These are phyloP conservation scores for Jatropha podagrica DNA, from an alignment of 441 rosid species.

Conservation along the genomic window DNA sequence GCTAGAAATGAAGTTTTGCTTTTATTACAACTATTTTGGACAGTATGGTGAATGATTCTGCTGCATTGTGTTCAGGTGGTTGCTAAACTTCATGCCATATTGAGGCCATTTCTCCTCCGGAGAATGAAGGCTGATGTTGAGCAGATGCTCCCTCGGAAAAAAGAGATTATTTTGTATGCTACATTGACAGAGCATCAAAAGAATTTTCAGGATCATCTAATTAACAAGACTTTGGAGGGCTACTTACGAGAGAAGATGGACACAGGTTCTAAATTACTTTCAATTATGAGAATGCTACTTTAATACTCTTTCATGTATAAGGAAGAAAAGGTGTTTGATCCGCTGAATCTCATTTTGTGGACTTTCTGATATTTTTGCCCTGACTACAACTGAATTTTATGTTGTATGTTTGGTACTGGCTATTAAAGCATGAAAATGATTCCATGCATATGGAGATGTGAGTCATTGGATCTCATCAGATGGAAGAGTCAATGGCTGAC, in stretches of 20 bases:
- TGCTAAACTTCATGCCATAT: slow-evolving; percentile 87
- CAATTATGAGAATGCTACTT: slow-evolving; percentile 9
- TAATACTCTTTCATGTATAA: neutral
- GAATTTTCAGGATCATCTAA: slow-evolving; percentile 85
- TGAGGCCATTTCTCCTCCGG: slow-evolving; percentile 96
- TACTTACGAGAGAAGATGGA: slow-evolving; percentile 46
- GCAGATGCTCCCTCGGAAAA: slow-evolving; percentile 84
- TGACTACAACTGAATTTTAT: neutral
- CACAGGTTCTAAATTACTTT: slow-evolving; percentile 40
- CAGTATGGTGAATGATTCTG: neutral
- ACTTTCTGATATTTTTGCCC: neutral
- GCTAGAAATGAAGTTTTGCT: neutral
- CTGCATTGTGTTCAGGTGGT: slow-evolving; percentile 60
- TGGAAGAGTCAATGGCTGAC: neutral
- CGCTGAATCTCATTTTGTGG: neutral
- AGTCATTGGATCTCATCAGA: neutral
- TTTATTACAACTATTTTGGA: neutral
- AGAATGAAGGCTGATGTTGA: slow-evolving; percentile 96
- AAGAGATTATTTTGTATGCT: slow-evolving; percentile 92
- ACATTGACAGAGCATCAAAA: slow-evolving; percentile 84
- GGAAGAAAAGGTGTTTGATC: neutral
- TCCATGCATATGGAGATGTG: neutral
- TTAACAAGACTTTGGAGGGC: slow-evolving; percentile 67
- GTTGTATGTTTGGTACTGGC: neutral
- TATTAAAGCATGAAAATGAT: neutral